A percentile compares a stretch with the other conserved stretches of the same genome.
These are phyloP conservation scores for Phytophthora crassamura DNA, from an alignment of 352 stramenopile species.

Conservation along the genomic window DNA sequence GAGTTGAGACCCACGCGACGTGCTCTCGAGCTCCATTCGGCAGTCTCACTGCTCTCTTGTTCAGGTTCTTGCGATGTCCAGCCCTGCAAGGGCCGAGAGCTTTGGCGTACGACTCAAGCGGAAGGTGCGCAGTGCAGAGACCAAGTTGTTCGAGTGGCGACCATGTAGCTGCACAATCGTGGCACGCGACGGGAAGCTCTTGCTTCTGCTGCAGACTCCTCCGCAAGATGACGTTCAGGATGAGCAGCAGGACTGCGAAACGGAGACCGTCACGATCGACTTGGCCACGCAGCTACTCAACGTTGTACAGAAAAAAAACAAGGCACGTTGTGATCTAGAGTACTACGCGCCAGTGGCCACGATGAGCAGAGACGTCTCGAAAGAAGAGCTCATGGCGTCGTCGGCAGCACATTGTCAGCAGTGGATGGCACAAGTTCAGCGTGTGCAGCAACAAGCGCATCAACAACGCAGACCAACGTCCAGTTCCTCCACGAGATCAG, in stretches of 20 bases:
- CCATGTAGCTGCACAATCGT: conserved; percentile 54
- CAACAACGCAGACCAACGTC: conserved; percentile 28
- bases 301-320: conserved; percentile 68
- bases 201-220: conserved; percentile 38
- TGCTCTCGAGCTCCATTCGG: conserved; percentile 4
- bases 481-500: conserved; percentile 23
- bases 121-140: conserved; percentile 63
- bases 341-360: conserved; percentile 34
- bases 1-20: conserved; percentile 18
- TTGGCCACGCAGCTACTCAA: conserved; percentile 49
- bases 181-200: conserved; percentile 37
- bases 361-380: conserved; percentile 24
- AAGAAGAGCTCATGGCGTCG: conserved; percentile 77
- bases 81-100: conserved; percentile 17
- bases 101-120: conserved; percentile 57
- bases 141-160: conserved; percentile 74
- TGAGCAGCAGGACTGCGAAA: neutral
- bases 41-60: neutral
- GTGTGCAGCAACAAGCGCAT: conserved; percentile 47
- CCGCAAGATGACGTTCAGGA: conserved; percentile 31
- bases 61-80: conserved; percentile 16
- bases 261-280: conserved; percentile 45
- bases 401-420: conserved; percentile 68
- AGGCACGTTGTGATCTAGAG: conserved; percentile 62
- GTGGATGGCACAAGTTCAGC: conserved; percentile 59